Evolutionary conservation across 768 basidiomycete genomes (phyloP), one percentile per base, ranked within the genome.

Genomic region (Mycena vitilis): DNA sequence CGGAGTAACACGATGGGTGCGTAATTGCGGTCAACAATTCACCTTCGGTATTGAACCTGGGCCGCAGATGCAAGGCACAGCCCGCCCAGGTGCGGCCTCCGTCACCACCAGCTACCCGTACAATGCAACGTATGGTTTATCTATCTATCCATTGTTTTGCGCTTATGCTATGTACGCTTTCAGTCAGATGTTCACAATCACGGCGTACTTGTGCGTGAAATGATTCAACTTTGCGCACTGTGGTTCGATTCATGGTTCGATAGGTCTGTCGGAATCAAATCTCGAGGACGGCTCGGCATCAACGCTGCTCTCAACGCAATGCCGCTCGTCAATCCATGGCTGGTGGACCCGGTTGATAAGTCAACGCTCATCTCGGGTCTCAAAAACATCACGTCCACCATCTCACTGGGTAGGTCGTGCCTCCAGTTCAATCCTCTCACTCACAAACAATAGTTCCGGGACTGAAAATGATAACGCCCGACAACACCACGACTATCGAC

Each of bases 101-200:
- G 67, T 78, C 40, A 77, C 75, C 63, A 81, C 80, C 25, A 68
- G 69, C 0, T 71, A 75, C 40, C 68, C 82, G 2, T 84, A 77
- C 73, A 82, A 84, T 60, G 70, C 16, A 42, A 72, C 56, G 70
- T 68, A 20, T 20, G 66, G 53, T 18, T 36, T 18, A 30, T 57
- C 36, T 20, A 16, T 25, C 8, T 22, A 6, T 25, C 2, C 40
- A 4, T 30, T 30, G 4, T 4, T 4, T 16, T 51, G 0, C 4
- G n/a, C 66, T 63, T 34, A 63, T 15, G n/a, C n/a, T 42, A 16
- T n/a, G 23, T 4, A 49, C 40, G 5, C 9, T 13, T 1, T 42
- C 55, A 79, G 76, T 65, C 70, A 81, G 62, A 78, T 83, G 58
- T 83, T 83, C 76, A 82, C 82, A 9, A 83, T 84, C 73, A 84